phyloP scores from a whole-genome alignment of 129 eudicot species.

The Pittosporum tobira region DNA sequence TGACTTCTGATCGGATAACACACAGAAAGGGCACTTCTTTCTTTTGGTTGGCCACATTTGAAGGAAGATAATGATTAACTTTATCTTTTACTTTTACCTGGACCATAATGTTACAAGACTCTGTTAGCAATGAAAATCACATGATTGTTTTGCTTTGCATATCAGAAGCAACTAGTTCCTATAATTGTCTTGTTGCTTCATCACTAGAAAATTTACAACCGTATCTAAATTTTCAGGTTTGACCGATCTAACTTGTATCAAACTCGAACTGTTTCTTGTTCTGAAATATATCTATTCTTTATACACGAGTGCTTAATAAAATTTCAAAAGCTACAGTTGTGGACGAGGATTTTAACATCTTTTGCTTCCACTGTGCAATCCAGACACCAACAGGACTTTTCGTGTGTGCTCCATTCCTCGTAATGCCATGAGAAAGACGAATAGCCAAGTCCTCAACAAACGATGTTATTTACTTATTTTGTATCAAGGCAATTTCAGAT shows the following conservation, averaged over 20 bases:
- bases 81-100: too few species aligned
- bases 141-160: too few species aligned
- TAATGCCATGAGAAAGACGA: conserved; percentile 99
- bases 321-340: neutral
- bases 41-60: too few species aligned
- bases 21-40: too few species aligned
- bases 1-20: too few species aligned
- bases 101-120: too few species aligned
- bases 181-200: too few species aligned
- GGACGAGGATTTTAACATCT: neutral
- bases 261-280: neutral
- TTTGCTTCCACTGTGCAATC: conserved; percentile 3
- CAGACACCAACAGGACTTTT: conserved; percentile 81
- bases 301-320: neutral
- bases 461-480: neutral
- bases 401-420: conserved; percentile 89
- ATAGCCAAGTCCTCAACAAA: neutral
- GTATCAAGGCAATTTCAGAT: neutral
- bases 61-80: too few species aligned
- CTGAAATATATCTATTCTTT: neutral
- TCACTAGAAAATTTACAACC: too few species aligned
- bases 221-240: too few species aligned
- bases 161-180: too few species aligned
- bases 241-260: neutral
- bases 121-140: too few species aligned